Conservation (phyloP, 2,329 filamentous ascomycete genomes). For the Atkinsonella texensis region DNA sequence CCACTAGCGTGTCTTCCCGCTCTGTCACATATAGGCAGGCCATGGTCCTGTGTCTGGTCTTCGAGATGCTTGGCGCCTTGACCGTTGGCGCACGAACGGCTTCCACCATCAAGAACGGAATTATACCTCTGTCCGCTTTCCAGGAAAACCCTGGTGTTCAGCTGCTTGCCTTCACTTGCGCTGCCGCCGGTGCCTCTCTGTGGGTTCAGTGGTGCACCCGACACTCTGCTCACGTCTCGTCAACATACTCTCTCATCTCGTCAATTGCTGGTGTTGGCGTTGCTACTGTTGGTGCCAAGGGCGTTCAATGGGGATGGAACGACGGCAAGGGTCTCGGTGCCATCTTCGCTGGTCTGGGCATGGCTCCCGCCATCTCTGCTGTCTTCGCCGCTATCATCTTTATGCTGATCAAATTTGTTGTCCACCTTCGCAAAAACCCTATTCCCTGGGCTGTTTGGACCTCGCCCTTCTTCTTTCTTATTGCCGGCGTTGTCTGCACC, state of each 20-base stretch:
- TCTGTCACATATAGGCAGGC: conserved; percentile 60
- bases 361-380: conserved; percentile 57
- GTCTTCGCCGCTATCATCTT: conserved; percentile 56
- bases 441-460: conserved; percentile 61
- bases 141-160: conserved; percentile 49
- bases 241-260: conserved; percentile 57
- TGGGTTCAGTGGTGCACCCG: conserved; percentile 73
- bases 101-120: conserved; percentile 67
- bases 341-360: conserved; percentile 58
- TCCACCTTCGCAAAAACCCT: conserved; percentile 60
- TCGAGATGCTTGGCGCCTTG: conserved; percentile 55
- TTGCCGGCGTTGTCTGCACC: conserved; percentile 62
- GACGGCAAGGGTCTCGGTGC: conserved; percentile 55
- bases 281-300: conserved; percentile 45
- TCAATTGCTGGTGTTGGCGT: conserved; percentile 56
- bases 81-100: conserved; percentile 56
- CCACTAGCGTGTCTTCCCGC: conserved; percentile 65
- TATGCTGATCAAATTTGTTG: conserved; percentile 50
- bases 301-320: conserved; percentile 61
- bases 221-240: conserved; percentile 59
- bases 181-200: conserved; percentile 47
- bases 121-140: conserved; percentile 49
- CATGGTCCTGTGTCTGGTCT: conserved; percentile 51
- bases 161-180: conserved; percentile 53
- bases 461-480: conserved; percentile 66